Conservation (phyloP, 352 stramenopile species). For the Aphanomyces invadans region DNA sequence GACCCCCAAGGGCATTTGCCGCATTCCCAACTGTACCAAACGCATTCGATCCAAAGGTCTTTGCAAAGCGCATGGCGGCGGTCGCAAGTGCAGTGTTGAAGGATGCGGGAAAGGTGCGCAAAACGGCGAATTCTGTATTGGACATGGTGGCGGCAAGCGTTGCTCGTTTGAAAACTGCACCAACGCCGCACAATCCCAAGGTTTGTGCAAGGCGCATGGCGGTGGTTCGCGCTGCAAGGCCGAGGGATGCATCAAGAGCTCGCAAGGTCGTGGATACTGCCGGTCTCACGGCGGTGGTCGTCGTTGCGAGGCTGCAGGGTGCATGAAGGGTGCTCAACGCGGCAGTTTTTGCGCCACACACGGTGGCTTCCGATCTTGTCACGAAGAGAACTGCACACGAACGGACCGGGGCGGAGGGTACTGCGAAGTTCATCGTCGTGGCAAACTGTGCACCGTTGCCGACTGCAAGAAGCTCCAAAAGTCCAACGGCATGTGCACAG, state of each 20-base stretch:
- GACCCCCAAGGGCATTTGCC: slow-evolving; percentile 18
- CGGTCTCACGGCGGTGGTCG: slow-evolving; percentile 74
- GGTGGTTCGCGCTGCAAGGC: slow-evolving; percentile 74
- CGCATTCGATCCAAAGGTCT: slow-evolving; percentile 62
- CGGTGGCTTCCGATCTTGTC: slow-evolving; percentile 34
- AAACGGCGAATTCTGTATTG: slow-evolving; percentile 79
- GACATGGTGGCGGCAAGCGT: slow-evolving; percentile 74
- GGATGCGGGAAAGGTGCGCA: slow-evolving; percentile 68
- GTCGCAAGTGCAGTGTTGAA: slow-evolving; percentile 53
- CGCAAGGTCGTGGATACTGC: slow-evolving; percentile 75
- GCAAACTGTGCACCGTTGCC: slow-evolving; percentile 18
- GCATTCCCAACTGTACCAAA: slow-evolving; percentile 24
- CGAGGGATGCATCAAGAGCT: slow-evolving; percentile 80
- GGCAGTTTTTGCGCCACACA: slow-evolving; percentile 45
- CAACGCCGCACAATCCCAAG: slow-evolving; percentile 81
- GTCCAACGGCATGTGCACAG: slow-evolving; percentile 25
- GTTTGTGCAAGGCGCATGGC: slow-evolving; percentile 73
- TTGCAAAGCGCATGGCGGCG: slow-evolving; percentile 80
- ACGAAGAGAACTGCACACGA: slow-evolving; percentile 34
- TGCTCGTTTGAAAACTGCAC: slow-evolving; percentile 67
- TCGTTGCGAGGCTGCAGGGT: slow-evolving; percentile 80
- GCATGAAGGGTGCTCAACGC: slow-evolving; percentile 66
- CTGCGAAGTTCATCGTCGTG: slow-evolving; percentile 29
- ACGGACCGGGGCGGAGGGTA: slow-evolving; percentile 43
- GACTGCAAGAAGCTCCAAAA: slow-evolving; percentile 26